A percentile compares a stretch with the other conserved stretches of the same genome.
Conservation (phyloP, 345 rosid genomes). For the Syzygium jambos region DNA sequence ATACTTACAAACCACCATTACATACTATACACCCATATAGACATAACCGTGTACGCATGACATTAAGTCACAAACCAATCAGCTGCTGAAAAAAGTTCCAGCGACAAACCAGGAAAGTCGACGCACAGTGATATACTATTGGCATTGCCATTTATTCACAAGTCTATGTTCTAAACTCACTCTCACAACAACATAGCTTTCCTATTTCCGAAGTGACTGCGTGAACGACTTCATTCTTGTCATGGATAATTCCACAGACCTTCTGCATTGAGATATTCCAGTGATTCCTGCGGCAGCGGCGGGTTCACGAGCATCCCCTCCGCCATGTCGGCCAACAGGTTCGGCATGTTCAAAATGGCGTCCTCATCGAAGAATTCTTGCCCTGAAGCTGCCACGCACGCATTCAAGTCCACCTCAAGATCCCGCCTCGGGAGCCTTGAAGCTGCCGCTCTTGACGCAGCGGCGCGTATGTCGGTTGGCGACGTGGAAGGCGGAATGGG, state of each 20-base stretch:
- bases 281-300: slow-evolving; percentile 37
- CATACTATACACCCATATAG: background rate
- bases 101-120: background rate
- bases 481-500: slow-evolving; percentile 55
- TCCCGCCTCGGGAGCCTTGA: slow-evolving; percentile 15
- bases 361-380: slow-evolving; percentile 65
- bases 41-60: background rate
- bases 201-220: background rate
- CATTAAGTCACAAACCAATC: background rate
- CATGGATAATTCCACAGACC: slow-evolving; percentile 52
- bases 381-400: background rate
- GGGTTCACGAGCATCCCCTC: slow-evolving; percentile 68
- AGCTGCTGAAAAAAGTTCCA: background rate
- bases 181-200: background rate
- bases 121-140: background rate
- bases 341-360: slow-evolving; percentile 61
- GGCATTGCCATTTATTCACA: background rate
- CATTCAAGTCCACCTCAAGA: background rate
- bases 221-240: background rate
- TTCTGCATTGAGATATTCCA: slow-evolving; percentile 43
- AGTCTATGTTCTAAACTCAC: background rate
- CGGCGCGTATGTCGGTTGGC: slow-evolving; percentile 49
- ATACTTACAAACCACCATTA: background rate
- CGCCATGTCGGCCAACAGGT: slow-evolving; percentile 78
- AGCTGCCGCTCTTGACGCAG: slow-evolving; percentile 56